Base-by-base conservation (phyloP, 2,329 filamentous ascomycete species). In the Chaetomiaceae sp. region DNA sequence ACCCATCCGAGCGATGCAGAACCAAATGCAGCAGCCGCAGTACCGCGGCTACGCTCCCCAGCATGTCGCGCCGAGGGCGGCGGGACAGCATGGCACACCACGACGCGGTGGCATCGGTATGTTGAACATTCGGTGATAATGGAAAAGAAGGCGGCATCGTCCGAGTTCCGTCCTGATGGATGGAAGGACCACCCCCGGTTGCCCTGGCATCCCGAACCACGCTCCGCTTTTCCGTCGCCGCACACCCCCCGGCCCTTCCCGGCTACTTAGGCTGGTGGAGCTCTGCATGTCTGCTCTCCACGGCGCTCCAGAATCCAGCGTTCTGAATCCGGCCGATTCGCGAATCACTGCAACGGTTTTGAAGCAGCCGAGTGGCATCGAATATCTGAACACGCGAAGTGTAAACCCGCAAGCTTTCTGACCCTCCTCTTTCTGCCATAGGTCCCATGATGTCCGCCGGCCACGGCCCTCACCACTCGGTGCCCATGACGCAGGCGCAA, bases 401-500 rank as follows among this genome's bases (percentile, higher is more conserved):
- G n/a, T 14, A n/a, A n/a, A 32, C 7, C 2, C 12, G 15, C 14
- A 4, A 14, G 29, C 29, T n/a, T 6, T n/a, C 22, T 24, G 9
- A 24, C 47, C 46, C 33, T 41, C 42, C 24, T 38, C 37, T 39
- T 36, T 35, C 42, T 9, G 15, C 37, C 27, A 34, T 56, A 77
- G 75, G 75, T 24, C 74, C 74, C 49, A 78, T 78, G 71, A 77
- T 78, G 72, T 72, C 73, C 43, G 66, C 72, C 34, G 71, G 70
- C 36, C 69, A 71, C 38, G 71, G 71, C 36, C 70, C 73, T 49
- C 75, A 77, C 56, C 72, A 69, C 42, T 68, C 70, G 30, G 68
- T 73, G 34, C 71, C 73, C 32, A 62, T 78, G 51, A 78, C 74
- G 38, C 73, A 73, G 53, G 71, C 73, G n/a, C 75, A 79, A 57